These are phyloP conservation scores for Cytospora paraplurivora DNA, from an alignment of 2,329 filamentous ascomycete genomes.

Conservation along the genomic window DNA sequence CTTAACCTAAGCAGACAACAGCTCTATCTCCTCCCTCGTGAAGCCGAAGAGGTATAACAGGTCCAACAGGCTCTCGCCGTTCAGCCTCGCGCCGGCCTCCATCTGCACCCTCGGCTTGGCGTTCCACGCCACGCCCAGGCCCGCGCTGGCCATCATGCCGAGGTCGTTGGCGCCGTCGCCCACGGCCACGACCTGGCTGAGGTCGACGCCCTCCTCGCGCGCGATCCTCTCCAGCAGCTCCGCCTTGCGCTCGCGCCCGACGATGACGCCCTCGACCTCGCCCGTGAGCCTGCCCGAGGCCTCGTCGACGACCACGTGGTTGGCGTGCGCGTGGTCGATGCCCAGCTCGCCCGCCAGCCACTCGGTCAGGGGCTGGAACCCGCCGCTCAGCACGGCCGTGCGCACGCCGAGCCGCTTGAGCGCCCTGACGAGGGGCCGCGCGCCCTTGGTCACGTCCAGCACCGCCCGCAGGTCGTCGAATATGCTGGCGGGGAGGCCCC, in stretches of 20 bases:
- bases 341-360: conserved; percentile 83
- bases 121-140: conserved; percentile 79
- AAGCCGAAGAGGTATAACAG: conserved; percentile 75
- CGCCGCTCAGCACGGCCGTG: conserved; percentile 88
- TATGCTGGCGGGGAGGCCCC: conserved; percentile 75
- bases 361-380: conserved; percentile 84
- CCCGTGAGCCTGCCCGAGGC: conserved; percentile 68
- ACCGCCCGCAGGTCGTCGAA: conserved; percentile 75
- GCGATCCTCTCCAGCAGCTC: conserved; percentile 73
- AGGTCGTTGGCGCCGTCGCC: conserved; percentile 85
- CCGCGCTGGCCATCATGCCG: conserved; percentile 75
- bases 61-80: conserved; percentile 70
- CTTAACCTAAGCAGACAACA: conserved; percentile 42
- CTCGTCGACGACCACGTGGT: conserved; percentile 72
- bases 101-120: conserved; percentile 82
- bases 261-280: conserved; percentile 70
- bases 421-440: conserved; percentile 70
- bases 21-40: conserved; percentile 62
- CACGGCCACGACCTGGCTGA: conserved; percentile 71
- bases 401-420: conserved; percentile 80
- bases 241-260: conserved; percentile 75
- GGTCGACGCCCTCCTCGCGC: conserved; percentile 62
- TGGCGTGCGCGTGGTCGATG: conserved; percentile 86
- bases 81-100: conserved; percentile 72
- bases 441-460: conserved; percentile 81